These are phyloP conservation scores for Paraleonurus japonicus DNA, from an alignment of 257 asterid genomes.

Conservation along the genomic window DNA sequence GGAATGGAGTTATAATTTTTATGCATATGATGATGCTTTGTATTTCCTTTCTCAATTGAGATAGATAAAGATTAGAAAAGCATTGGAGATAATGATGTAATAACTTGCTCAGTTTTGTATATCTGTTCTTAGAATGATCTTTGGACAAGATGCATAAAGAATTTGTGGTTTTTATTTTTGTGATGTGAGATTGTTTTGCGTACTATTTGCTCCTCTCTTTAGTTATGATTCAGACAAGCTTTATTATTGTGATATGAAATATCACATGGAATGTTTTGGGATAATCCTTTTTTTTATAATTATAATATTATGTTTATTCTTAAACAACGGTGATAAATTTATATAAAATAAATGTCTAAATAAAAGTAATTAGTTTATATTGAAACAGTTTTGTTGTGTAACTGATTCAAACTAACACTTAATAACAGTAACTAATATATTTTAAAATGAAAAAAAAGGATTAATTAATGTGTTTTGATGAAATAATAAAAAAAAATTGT, in stretches of 20 bases:
- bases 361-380: no score
- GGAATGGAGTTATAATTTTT: constrained; percentile 36
- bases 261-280: neutral
- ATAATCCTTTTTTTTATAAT: no score
- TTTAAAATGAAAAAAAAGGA: no score
- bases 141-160: constrained; percentile 3
- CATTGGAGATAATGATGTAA: constrained; percentile 7
- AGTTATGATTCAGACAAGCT: neutral
- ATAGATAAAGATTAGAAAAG: neutral
- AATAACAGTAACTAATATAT: no score
- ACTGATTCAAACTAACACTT: no score
- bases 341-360: no score
- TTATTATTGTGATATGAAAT: neutral
- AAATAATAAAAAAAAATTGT: no score
- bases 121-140: neutral
- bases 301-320: no score
- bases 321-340: no score
- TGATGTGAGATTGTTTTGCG: neutral
- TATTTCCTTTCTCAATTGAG: constrained; percentile 29
- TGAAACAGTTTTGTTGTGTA: no score
- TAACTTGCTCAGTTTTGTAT: constrained; percentile 15
- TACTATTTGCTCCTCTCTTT: neutral
- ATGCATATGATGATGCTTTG: constrained; percentile 36
- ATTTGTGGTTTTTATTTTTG: constrained; percentile 11
- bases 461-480: no score